Base-by-base conservation (phyloP, 345 rosid genomes). In the Populus nigra region DNA sequence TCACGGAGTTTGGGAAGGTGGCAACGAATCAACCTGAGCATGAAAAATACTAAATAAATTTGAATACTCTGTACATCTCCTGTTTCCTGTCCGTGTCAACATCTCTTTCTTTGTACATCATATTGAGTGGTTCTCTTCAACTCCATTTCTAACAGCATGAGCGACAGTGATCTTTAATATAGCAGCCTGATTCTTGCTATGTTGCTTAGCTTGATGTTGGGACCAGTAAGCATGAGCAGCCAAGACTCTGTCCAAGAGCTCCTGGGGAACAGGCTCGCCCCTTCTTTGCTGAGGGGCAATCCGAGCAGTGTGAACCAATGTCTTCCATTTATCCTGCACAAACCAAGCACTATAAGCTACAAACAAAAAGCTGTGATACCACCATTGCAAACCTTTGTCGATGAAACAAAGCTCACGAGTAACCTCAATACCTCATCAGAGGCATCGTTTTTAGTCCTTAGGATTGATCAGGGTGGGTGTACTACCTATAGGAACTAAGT, bases 241-340 rank as follows among this genome's bases (percentile, higher is more conserved):
- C 87, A 96, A 68, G n/a, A 93, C 99, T 69, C 96, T 86, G 86
- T 96, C 98, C 77, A 93, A 75, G 47, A 96, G 87, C 62, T 88
- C 93, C 86, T 93, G 99, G 7, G 99, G 99, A 73, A 96, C 97
- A 0, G 99, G 94, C 81, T 96, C 98, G 7, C 99, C 99, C 86
- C 99, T 86, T 78, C 99, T 84, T 77, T 93, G 98, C 78, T 93
- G 99, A 0, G 98, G 96, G 59, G 94, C 81, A 0, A 95, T 95
- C 84, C 86, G 87, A 16, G 99, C 97, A 0, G 99, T 95, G 89
- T 93, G 99, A 73, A 96, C 99, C 88, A 93, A 73, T 8, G 99
- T 93, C 85, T 96, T 96, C 99, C 99, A 96, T 81, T 96, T 96
- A 84, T 96, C 99, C 98, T 96, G 92, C 80, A 81, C 17, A 35